phyloP scores from a whole-genome alignment of 805 yeast genomes.

The Candida palmyrensis region DNA sequence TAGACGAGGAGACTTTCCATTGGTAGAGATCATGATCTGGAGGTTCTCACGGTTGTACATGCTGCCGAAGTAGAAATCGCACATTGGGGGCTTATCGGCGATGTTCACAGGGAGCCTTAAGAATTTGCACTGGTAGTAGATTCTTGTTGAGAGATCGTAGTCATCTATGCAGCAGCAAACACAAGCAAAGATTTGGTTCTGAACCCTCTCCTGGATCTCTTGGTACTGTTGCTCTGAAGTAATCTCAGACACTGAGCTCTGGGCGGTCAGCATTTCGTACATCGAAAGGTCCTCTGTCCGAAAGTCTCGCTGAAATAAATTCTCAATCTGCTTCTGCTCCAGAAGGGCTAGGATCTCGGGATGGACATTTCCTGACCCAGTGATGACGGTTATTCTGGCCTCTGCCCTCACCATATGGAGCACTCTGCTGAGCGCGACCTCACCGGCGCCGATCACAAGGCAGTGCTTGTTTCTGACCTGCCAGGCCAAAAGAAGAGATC shows the following conservation, averaged over 20 bases:
- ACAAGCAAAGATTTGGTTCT: conserved; percentile 46
- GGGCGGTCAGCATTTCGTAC: conserved; percentile 41
- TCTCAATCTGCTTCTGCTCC: conserved; percentile 36
- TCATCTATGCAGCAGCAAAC: conserved; percentile 76
- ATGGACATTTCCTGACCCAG: conserved; percentile 31
- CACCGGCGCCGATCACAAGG: conserved; percentile 73
- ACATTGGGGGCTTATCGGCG: conserved; percentile 78
- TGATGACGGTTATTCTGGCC: conserved; percentile 63
- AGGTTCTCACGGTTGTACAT: conserved; percentile 67
- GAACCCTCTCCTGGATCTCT: conserved; percentile 28
- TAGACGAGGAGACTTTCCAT: conserved; percentile 76
- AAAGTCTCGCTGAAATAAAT: conserved; percentile 43
- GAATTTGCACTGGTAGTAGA: conserved; percentile 46
- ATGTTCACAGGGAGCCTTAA: conserved; percentile 62
- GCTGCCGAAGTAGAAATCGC: conserved; percentile 85
- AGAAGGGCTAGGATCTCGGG: conserved; percentile 22
- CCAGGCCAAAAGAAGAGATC: conserved; percentile 68
- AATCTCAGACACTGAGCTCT: conserved; percentile 3
- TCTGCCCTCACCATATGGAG: conserved; percentile 63
- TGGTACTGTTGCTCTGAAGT: conserved; percentile 14
- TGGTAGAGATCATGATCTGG: conserved; percentile 78
- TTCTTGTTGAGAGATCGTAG: conserved; percentile 49
- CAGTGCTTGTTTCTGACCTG: conserved; percentile 64
- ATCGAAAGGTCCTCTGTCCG: conserved; percentile 42
- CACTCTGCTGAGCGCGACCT: conserved; percentile 70